These are phyloP conservation scores for Ceratobasidium sp. DNA, from an alignment of 1,284 basidiomycete species.

Conservation along the genomic window DNA sequence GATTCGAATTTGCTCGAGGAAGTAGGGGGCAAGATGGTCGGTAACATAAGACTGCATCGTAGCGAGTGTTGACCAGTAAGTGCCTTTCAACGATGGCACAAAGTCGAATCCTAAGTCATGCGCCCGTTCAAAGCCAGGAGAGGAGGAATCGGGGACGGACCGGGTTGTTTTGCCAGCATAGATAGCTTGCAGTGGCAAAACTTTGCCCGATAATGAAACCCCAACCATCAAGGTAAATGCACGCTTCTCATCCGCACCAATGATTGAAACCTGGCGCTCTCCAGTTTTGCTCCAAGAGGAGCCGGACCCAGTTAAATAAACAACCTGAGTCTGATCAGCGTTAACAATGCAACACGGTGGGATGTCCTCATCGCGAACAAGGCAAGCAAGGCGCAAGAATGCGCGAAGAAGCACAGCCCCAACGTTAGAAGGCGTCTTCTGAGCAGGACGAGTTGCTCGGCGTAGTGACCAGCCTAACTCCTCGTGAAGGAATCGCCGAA, in stretches of 20 bases:
- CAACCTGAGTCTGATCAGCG: slow-evolving; percentile 36
- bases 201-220: slow-evolving; percentile 11
- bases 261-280: slow-evolving; percentile 15
- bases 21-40: not conserved
- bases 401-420: not conserved
- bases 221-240: slow-evolving; percentile 28
- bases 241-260: slow-evolving; percentile 37
- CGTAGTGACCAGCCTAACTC: slow-evolving; percentile 3
- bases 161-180: slow-evolving; percentile 6
- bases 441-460: slow-evolving; percentile 4
- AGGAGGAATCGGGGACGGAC: not conserved
- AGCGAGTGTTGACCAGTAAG: not conserved
- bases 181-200: slow-evolving; percentile 34
- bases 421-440: not conserved
- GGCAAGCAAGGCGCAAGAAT: not conserved
- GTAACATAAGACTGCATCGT: not conserved
- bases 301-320: not conserved
- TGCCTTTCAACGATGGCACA: slow-evolving; percentile 49
- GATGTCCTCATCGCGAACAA: slow-evolving; percentile 11
- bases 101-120: slow-evolving; percentile 54
- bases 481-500: not conserved
- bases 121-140: slow-evolving; percentile 48
- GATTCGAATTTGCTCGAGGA: not conserved
- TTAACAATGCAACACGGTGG: slow-evolving; percentile 33
- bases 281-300: slow-evolving; percentile 11